These are phyloP conservation scores for Pleurotus pulmonarius DNA, from an alignment of 768 basidiomycete genomes.

Conservation along the genomic window DNA sequence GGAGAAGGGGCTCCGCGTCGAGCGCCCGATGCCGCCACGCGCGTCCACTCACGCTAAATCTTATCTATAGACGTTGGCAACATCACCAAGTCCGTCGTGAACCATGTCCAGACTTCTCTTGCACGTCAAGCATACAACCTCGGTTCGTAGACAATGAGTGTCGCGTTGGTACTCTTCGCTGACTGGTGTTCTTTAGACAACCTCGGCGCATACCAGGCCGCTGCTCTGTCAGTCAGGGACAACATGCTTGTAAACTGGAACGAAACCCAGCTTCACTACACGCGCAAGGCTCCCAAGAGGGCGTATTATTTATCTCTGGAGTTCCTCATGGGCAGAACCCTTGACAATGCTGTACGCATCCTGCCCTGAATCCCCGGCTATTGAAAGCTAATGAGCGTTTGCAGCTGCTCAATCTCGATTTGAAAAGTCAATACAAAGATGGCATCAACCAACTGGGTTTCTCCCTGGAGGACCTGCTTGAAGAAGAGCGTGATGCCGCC, in stretches of 20 bases:
- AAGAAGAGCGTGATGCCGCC: constrained; percentile 89
- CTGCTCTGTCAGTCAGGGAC: constrained; percentile 85
- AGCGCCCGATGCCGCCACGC: neutral
- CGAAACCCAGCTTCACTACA: constrained; percentile 70
- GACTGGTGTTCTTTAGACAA: constrained; percentile 39
- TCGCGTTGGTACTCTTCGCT: constrained; percentile 1
- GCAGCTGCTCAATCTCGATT: constrained; percentile 82
- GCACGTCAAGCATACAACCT: constrained; percentile 91
- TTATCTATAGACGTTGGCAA: constrained; percentile 44
- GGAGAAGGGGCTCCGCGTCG: constrained; percentile 8
- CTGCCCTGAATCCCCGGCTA: constrained; percentile 45
- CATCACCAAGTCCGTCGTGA: constrained; percentile 74
- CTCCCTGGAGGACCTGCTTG: constrained; percentile 81
- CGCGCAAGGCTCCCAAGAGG: constrained; percentile 81
- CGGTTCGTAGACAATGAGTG: constrained; percentile 30
- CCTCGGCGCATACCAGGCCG: constrained; percentile 88
- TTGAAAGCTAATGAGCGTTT: constrained; percentile 23
- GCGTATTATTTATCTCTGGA: constrained; percentile 97
- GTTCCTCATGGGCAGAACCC: constrained; percentile 82
- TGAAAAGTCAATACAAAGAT: constrained; percentile 71
- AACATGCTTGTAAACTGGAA: constrained; percentile 91
- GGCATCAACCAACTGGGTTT: constrained; percentile 82
- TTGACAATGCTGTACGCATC: constrained; percentile 57
- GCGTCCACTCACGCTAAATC: neutral
- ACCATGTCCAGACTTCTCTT: constrained; percentile 84